Percentiles rank a stretch among this genome's conserved stretches.
These are phyloP conservation scores for Cercophora sp. DNA, from an alignment of 495 filamentous ascomycete species.

Conservation along the genomic window DNA sequence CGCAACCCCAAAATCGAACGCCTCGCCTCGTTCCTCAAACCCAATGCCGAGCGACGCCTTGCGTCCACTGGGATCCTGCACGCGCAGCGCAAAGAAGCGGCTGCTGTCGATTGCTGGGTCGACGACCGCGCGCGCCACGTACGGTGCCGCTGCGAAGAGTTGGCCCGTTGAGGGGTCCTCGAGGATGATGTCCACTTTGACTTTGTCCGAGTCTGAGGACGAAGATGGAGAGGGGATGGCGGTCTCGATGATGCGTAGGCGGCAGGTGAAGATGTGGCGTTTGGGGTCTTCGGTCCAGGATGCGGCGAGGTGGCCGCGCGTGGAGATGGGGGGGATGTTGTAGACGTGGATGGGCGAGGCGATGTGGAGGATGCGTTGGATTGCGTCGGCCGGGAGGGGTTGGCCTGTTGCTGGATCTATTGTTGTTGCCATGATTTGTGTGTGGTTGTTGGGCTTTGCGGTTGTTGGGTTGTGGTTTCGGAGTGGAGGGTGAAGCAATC, in stretches of 20 bases:
- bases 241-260: slow-evolving; percentile 75
- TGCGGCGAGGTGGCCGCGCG: slow-evolving; percentile 68
- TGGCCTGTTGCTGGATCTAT: slow-evolving; percentile 57
- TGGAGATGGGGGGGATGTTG: slow-evolving; percentile 65
- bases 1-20: slow-evolving; percentile 78
- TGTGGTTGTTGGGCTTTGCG: not conserved
- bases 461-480: slow-evolving; percentile 1
- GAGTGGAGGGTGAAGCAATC: not conserved
- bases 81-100: slow-evolving; percentile 77
- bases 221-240: slow-evolving; percentile 41
- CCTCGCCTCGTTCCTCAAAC: slow-evolving; percentile 78
- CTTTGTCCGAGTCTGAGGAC: slow-evolving; percentile 28
- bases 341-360: slow-evolving; percentile 71
- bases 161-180: slow-evolving; percentile 66
- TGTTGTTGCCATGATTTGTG: slow-evolving; percentile 32
- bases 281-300: slow-evolving; percentile 68
- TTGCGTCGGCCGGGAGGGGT: slow-evolving; percentile 60
- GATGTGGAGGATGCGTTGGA: slow-evolving; percentile 75
- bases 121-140: slow-evolving; percentile 54
- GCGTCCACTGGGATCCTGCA: slow-evolving; percentile 63
- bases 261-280: slow-evolving; percentile 75
- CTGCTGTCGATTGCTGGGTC: slow-evolving; percentile 69
- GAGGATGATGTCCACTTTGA: slow-evolving; percentile 68
- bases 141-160: slow-evolving; percentile 77
- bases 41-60: slow-evolving; percentile 79